A percentile compares a stretch with the other conserved stretches of the same genome.
Conservation (phyloP, 305 asterid genomes). For the Rubia balearica region DNA sequence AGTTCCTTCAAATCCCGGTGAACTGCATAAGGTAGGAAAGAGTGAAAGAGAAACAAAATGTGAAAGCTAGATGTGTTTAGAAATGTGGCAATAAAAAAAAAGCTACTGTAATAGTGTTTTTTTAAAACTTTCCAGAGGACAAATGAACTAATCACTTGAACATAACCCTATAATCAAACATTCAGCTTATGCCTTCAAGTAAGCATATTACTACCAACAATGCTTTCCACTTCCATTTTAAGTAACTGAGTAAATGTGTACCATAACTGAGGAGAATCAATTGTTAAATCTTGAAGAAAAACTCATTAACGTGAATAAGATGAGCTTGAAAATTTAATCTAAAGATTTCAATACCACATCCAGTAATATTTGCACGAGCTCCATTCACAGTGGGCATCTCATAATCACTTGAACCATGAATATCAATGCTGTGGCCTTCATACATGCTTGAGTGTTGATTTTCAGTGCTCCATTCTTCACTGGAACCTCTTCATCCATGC, state of each 20-base stretch:
- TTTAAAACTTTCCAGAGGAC: background rate
- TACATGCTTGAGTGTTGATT: background rate
- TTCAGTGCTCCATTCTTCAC: background rate
- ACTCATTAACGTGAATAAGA: background rate
- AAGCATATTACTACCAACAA: background rate
- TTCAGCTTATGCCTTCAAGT: background rate
- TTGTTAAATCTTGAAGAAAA: background rate
- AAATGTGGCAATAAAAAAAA: background rate
- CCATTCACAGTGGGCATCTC: background rate
- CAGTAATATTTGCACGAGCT: background rate
- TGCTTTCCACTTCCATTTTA: background rate
- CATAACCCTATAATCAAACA: background rate
- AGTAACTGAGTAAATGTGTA: background rate
- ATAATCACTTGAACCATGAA: conserved; percentile 16
- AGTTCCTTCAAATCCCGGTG: background rate
- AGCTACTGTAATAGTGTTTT: too few species aligned
- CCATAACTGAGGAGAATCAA: background rate
- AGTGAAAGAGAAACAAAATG: background rate
- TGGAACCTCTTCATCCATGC: background rate
- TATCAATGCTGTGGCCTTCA: conserved; percentile 10
- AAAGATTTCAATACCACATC: background rate
- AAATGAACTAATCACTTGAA: background rate
- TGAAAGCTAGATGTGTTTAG: background rate
- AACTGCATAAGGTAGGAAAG: conserved; percentile 6
- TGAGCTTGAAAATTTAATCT: background rate